Evolutionary conservation across 164 flowering plant genomes (phyloP), one percentile per base, ranked within the genome.

Genomic region (Stephania cephalantha): DNA sequence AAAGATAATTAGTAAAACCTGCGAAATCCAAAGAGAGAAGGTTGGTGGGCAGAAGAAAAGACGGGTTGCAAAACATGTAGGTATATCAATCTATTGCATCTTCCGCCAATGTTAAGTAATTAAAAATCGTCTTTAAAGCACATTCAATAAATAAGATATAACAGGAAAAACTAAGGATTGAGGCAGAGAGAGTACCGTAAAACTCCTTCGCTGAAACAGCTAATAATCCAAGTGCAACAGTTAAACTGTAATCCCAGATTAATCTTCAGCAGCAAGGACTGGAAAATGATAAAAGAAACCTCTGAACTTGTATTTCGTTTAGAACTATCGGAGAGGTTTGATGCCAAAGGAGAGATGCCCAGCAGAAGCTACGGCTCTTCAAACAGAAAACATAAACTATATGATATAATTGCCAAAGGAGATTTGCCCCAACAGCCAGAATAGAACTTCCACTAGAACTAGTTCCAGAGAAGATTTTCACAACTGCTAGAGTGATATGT

Each of bases 361-460:
- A 75, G 73, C 63, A 72, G 72, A 74, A 77, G 79, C 35, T 69
- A 67, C 55, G 8, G 48, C 42, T 48, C 68, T 29, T 44, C 42
- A 72, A 66, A 44, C 58, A 70, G n/a, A 30, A 71, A 61, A 44
- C 2, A 48, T 9, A 61, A 70, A 20, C 58, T 76, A 66, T 12
- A 61, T 75, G 78, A 78, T 73, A 55, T 55, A 81, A 85, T 67
- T 88, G 92, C 92, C 95, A 88, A 90, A 89, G 92, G 88, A 88
- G 93, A 89, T 87, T 88, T 91, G 90, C 92, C 91, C 89, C 2
- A 78, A 76, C 31, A 42, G 52, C 8, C 20, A 65, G 52, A 50
- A 65, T 58, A n/a, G 64, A 31, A 18, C 50, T 58, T 64, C 70
- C 29, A 64, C 74, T 22, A 68, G 71, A 55, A 75, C 68, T 31